Base-by-base conservation (phyloP, 2,329 filamentous ascomycete genomes). In the Neoscytalidium dimidiatum region DNA sequence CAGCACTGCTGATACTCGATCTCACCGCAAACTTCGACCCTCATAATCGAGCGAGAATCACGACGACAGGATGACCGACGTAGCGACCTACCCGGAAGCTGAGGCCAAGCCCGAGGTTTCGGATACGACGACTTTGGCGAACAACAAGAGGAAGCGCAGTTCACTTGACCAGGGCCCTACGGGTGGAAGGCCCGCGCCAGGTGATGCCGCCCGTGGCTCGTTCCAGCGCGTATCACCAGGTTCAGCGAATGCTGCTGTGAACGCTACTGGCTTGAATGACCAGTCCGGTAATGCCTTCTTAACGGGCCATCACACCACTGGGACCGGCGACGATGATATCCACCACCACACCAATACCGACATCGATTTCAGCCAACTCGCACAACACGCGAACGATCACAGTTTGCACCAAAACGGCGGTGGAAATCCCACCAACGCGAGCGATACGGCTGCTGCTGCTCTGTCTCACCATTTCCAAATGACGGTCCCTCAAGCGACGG, bases 401-500 rank as follows among this genome's bases (percentile, higher is more conserved):
- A 64, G 67, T 38, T 72, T 75, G 9, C 80, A 82, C 53, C 84
- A 85, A 67, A 87, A 86, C 68, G 84, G 84, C 64, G 78, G 83
- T 48, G 77, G 81, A 64, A 81, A 79, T 72, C 82, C 74, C 73
- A 78, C 80, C 38, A 82, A 75, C 67, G 81, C 81, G 13, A 82
- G 79, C 68, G 87, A 88, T 53, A 89, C 87, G 44, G 87, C 87
- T 57, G 86, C 85, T 21, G 87, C 87, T 14, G 82, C 82, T 5
- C 75, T 83, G 66, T 78, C 79, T 17, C 63, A 65, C 28, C 85
- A 84, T 71, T 80, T 82, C 66, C 81, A 81, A 65, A 86, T 86
- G 83, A 85, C 81, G 14, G 82, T 85, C 21, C 84, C 84, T 14
- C 83, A 85, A 73, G 79, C 83, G 9, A 86, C 84, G 3, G 84